Percentiles rank a stretch among this genome's conserved stretches.
Conservation (phyloP, 2,329 filamentous ascomycete genomes). For the Neofusicoccum umdonicola region DNA sequence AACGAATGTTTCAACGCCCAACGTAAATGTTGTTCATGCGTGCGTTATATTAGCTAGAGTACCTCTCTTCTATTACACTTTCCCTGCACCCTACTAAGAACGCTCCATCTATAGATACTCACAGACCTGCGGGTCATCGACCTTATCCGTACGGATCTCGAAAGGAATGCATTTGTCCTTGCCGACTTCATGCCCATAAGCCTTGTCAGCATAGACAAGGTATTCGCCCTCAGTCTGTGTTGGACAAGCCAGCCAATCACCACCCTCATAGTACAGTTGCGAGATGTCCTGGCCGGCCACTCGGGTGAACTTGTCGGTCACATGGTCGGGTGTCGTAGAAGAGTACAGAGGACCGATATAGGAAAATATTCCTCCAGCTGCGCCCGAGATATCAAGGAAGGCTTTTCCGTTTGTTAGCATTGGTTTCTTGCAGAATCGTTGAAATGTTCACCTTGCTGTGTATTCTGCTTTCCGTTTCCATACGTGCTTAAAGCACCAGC, state of each 20-base stretch:
- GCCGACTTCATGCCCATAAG: neutral
- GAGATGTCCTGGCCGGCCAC: neutral
- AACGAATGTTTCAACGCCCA: too few relatives aligned
- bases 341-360: neutral
- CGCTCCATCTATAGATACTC: neutral
- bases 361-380: neutral
- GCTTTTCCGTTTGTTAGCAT: neutral
- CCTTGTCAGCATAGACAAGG: neutral
- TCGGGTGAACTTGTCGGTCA: neutral
- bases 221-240: neutral
- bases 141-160: neutral
- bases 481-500: neutral
- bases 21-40: too few relatives aligned
- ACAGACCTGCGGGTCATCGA: neutral
- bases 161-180: neutral
- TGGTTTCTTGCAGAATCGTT: too few relatives aligned
- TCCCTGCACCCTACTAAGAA: too few relatives aligned
- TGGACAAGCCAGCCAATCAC: neutral
- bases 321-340: neutral
- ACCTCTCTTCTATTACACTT: too few relatives aligned
- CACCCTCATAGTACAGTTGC: constrained; percentile 3
- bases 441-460: neutral
- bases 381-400: constrained; percentile 3
- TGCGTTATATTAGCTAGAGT: too few relatives aligned
- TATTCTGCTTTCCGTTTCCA: neutral